phyloP scores from a whole-genome alignment of 164 flowering plant species.

The Berberis vulgaris region DNA sequence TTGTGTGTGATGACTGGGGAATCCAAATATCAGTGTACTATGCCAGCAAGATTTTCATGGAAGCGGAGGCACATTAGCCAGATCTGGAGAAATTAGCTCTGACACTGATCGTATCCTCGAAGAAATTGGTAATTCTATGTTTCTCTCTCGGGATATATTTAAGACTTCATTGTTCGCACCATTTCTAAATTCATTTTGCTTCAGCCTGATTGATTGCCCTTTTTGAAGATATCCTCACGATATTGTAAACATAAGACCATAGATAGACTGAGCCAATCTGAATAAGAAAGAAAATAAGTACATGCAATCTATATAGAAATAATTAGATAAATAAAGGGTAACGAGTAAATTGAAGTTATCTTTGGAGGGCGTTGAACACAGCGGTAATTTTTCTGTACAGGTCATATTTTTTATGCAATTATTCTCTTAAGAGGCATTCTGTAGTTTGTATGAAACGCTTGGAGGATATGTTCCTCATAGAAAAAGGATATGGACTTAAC shows the following conservation, averaged over 20 bases:
- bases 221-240: constrained; percentile 38
- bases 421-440: too few species aligned
- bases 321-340: too few species aligned
- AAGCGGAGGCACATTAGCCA: too few species aligned
- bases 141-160: constrained; percentile 8
- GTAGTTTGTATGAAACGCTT: too few species aligned
- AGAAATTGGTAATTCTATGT: constrained; percentile 24
- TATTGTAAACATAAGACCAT: constrained; percentile 68
- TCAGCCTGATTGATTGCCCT: constrained; percentile 11
- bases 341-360: too few species aligned
- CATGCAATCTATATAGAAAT: not conserved
- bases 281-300: not conserved
- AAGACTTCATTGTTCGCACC: constrained; percentile 16
- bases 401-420: too few species aligned
- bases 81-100: too few species aligned
- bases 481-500: not conserved
- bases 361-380: too few species aligned
- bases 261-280: constrained; percentile 64
- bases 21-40: too few species aligned
- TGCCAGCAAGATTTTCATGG: too few species aligned
- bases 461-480: not conserved
- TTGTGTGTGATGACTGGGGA: too few species aligned
- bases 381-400: too few species aligned
- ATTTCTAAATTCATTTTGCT: constrained; percentile 4
- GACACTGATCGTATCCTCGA: not conserved